A percentile compares a stretch with the other conserved stretches of the same genome.
These are phyloP conservation scores for Tuber aestivum DNA, from an alignment of 495 filamentous ascomycete species.

Conservation along the genomic window DNA sequence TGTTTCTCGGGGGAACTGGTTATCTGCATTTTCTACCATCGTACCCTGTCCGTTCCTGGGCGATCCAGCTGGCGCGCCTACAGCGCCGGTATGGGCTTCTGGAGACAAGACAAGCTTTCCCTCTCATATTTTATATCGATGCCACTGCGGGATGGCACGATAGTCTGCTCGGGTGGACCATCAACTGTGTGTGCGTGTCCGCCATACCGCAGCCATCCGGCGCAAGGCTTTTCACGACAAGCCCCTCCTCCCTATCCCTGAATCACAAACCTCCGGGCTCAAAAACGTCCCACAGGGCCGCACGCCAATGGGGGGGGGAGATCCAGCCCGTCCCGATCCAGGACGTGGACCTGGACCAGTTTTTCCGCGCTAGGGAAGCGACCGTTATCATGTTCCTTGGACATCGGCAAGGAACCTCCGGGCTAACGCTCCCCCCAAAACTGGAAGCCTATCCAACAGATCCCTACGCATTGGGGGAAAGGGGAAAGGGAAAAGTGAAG, in stretches of 20 bases:
- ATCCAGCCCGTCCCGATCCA: not conserved
- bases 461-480: not conserved
- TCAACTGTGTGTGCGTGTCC: not conserved
- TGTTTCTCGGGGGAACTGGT: not conserved
- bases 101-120: not conserved
- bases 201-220: not conserved
- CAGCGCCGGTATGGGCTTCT: not conserved
- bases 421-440: not conserved
- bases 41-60: not conserved
- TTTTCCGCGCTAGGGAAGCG: constrained; percentile 1
- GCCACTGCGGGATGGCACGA: not conserved
- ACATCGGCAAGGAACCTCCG: not conserved
- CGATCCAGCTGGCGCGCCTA: not conserved
- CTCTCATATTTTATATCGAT: not conserved
- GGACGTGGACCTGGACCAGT: not conserved
- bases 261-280: not conserved
- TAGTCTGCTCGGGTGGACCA: not conserved
- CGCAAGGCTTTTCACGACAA: not conserved
- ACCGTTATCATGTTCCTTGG: not conserved
- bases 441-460: not conserved
- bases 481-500: constrained; percentile 1
- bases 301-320: not conserved
- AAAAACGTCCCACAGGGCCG: not conserved
- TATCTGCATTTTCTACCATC: not conserved
- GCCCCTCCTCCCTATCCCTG: not conserved